Evolutionary conservation across 805 yeast genomes (phyloP).

Genomic region (Pichia cephalocereana): DNA sequence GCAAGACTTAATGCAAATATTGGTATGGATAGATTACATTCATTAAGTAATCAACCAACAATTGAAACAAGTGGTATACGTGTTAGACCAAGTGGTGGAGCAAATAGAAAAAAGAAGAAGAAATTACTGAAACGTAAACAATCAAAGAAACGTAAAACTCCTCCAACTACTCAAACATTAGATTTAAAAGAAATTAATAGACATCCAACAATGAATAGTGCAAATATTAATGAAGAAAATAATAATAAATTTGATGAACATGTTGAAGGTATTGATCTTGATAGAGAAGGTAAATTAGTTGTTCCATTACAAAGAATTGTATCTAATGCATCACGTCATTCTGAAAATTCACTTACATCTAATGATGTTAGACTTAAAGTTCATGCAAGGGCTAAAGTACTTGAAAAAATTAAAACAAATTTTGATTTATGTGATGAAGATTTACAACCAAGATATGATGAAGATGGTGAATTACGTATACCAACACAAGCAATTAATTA

Average conservation of each 20-base stretch:
- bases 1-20: slow-evolving; percentile 16
- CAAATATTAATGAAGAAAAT: background rate
- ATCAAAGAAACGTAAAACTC: slow-evolving; percentile 21
- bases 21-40: slow-evolving; percentile 8
- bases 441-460: slow-evolving; percentile 25
- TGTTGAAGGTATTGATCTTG: background rate
- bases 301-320: slow-evolving; percentile 4
- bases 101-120: slow-evolving; percentile 46
- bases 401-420: slow-evolving; percentile 12
- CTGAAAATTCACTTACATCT: slow-evolving; percentile 7
- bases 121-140: slow-evolving; percentile 27
- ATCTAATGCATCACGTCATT: slow-evolving; percentile 11
- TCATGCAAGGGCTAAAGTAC: slow-evolving; percentile 7
- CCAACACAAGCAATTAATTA: slow-evolving; percentile 51
- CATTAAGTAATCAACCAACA: slow-evolving; percentile 3
- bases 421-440: slow-evolving; percentile 17
- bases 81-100: slow-evolving; percentile 69
- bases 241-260: background rate
- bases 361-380: slow-evolving; percentile 8
- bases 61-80: slow-evolving; percentile 29
- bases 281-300: background rate
- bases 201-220: background rate
- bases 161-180: slow-evolving; percentile 20
- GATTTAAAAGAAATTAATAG: slow-evolving; percentile 10
- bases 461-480: slow-evolving; percentile 25